A percentile compares a stretch with the other conserved stretches of the same genome.
Conservation (phyloP, 2,329 filamentous ascomycete species). For the Colletotrichum melonis region DNA sequence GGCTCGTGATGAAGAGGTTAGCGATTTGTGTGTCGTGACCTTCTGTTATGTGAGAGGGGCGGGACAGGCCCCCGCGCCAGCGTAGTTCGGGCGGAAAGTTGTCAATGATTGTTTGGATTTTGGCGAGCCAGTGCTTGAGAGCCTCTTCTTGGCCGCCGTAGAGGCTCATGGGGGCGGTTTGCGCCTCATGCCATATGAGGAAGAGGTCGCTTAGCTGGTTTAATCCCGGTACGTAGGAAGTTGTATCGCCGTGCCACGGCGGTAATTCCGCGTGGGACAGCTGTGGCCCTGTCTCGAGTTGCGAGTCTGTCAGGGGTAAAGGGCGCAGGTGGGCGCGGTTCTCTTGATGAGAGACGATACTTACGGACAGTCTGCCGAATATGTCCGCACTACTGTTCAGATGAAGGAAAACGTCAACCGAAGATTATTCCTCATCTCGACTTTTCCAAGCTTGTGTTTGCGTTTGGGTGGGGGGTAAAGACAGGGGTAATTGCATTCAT, state of each 20-base stretch:
- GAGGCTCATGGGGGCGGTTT: conserved; percentile 30
- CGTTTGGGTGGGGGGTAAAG: neutral
- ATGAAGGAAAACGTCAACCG: conserved; percentile 40
- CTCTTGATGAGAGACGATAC: conserved; percentile 41
- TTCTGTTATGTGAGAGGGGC: conserved; percentile 42
- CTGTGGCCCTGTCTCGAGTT: conserved; percentile 41
- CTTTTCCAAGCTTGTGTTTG: neutral
- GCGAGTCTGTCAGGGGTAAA: conserved; percentile 42
- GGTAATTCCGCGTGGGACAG: conserved; percentile 23
- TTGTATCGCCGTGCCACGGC: conserved; percentile 47
- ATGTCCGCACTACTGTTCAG: conserved; percentile 42
- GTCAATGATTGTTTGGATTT: conserved; percentile 45
- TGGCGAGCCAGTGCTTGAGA: conserved; percentile 31
- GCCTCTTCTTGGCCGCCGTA: conserved; percentile 30
- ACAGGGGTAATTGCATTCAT: neutral
- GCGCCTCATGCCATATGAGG: conserved; percentile 46
- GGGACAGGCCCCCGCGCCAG: conserved; percentile 49
- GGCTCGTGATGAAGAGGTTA: conserved; percentile 50
- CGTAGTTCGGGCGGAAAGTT: conserved; percentile 46
- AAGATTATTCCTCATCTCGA: neutral
- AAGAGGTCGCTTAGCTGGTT: conserved; percentile 48
- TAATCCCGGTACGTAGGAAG: conserved; percentile 47
- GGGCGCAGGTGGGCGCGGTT: conserved; percentile 41
- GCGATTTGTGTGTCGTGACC: conserved; percentile 51
- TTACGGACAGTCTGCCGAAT: conserved; percentile 42